Evolutionary conservation across 169 alveolate species (phyloP), one percentile per base, ranked within the genome.

Genomic region (Plasmodium malariae): DNA sequence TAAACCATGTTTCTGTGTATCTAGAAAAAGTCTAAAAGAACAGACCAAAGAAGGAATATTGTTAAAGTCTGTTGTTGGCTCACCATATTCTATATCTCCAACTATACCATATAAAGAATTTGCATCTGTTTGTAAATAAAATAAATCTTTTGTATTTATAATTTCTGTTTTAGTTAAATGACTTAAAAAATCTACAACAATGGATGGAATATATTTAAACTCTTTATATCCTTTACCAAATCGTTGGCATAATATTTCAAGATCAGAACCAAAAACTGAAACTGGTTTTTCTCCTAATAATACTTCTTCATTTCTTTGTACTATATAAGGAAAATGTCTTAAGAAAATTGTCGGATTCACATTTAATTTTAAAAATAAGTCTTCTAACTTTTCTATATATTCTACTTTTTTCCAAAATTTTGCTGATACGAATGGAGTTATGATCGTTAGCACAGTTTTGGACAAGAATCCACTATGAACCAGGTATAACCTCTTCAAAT

Each of bases 221-320:
- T 88, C 94, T 83, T 86, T 92, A 80, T 83, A 94, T 32, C 71
- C 70, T 21, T 89, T 60, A 19, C 96, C 96, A 37, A 92, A 87
- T 2, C 96, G 63, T 68, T 78, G 80, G 11, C 94, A 85, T 67
- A 94, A 78, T 26, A 92, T 70, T 80, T 92, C 92, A 76, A 94
- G 48, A 11, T 94, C 96, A 11, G 96, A 91, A 9, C 93, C 93
- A 63, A 94, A 94, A 7, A 88, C 88, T 0, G 96, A 92, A 19
- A 94, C 59, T 0, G 95, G 94, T 74, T 51, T 45, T 12, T 86
- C 88, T 30, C 95, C 96, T 40, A 94, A 71, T 40, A 86, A 60
- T 17, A 92, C 57, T 54, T 94, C 96, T 65, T 94, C 96, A 19
- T 92, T 87, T 40, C 96, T 91, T 72, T 94, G 96, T 6, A 94